Percentiles rank a stretch among this genome's conserved stretches.
phyloP scores from a whole-genome alignment of 371 early-diverging fungal species.

The Paraphysoderma sedebokerense region DNA sequence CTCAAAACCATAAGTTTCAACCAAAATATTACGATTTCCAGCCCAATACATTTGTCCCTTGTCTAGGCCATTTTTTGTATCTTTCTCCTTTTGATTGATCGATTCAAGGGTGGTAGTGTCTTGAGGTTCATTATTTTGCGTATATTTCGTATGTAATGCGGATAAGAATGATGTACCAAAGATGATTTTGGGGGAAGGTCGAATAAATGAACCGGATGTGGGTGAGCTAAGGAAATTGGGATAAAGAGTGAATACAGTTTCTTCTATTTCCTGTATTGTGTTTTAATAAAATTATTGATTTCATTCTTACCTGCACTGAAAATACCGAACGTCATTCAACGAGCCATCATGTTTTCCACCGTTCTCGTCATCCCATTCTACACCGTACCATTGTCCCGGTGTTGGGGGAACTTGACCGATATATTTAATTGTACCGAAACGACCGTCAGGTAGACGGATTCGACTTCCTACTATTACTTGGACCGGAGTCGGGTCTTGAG shows the following conservation, averaged over 20 bases:
- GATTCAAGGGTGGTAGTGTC: no score
- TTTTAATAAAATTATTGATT: no score
- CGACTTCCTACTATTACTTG: no score
- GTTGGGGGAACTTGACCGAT: not conserved
- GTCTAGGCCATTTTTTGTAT: no score
- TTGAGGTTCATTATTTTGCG: no score
- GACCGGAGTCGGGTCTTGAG: no score
- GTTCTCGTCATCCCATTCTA: conserved; percentile 3
- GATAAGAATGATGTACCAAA: no score
- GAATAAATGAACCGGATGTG: not conserved
- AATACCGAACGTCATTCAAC: conserved; percentile 1
- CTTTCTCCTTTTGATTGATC: no score
- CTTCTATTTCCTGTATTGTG: not conserved
- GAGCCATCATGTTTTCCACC: conserved; percentile 5
- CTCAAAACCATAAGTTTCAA: not conserved
- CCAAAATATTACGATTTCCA: not conserved
- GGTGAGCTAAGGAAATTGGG: not conserved
- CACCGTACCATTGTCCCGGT: not conserved
- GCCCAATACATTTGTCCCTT: no score
- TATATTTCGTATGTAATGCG: no score
- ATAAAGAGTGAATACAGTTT: not conserved
- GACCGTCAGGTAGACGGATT: no score
- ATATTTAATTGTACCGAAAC: not conserved
- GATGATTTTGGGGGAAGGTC: not conserved
- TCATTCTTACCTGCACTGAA: no score